Evolutionary conservation across 1,284 basidiomycete genomes (phyloP).

Genomic region (Trichosporon faecale): DNA sequence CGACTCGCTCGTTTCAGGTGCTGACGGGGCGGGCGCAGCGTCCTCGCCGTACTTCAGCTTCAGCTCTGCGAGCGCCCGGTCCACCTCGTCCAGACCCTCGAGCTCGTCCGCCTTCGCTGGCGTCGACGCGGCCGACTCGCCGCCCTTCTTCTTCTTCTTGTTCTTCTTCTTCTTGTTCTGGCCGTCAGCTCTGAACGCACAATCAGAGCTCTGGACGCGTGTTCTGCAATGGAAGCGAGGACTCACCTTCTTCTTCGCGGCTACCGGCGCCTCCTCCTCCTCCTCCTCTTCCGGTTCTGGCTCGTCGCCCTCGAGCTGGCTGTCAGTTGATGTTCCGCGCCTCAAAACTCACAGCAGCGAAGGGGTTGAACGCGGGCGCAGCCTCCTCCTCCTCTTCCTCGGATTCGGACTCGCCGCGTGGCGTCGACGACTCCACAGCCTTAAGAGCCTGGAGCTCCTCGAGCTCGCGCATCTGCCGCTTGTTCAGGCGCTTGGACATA

Average conservation of each 20-base stretch:
- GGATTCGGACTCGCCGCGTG: conserved; percentile 2
- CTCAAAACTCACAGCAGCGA: conserved; percentile 57
- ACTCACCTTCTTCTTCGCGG: conserved; percentile 40
- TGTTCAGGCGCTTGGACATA: conserved; percentile 60
- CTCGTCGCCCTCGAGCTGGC: conserved; percentile 20
- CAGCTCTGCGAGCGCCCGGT: conserved; percentile 75
- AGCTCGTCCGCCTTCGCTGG: conserved; percentile 22
- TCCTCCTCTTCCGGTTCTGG: conserved; percentile 32
- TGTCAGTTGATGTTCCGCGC: not conserved
- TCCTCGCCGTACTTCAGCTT: conserved; percentile 59
- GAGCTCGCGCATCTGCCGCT: conserved; percentile 76
- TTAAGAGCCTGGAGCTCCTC: conserved; percentile 60
- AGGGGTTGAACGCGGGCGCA: conserved; percentile 49
- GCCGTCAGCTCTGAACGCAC: not conserved
- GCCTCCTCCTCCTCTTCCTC: conserved; percentile 29
- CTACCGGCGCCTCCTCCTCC: conserved; percentile 27
- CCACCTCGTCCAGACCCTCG: conserved; percentile 71
- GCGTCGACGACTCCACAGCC: conserved; percentile 37
- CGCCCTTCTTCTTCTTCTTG: conserved; percentile 40
- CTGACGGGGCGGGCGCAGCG: conserved; percentile 10
- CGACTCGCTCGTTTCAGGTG: conserved; percentile 17
- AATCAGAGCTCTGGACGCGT: too few relatives aligned
- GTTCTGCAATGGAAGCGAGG: too few relatives aligned
- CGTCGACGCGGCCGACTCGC: conserved; percentile 19
- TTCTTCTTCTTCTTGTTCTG: conserved; percentile 53